Evolutionary conservation across 805 yeast species (phyloP), one percentile per base, ranked within the genome.

Genomic region (Candida maesae): DNA sequence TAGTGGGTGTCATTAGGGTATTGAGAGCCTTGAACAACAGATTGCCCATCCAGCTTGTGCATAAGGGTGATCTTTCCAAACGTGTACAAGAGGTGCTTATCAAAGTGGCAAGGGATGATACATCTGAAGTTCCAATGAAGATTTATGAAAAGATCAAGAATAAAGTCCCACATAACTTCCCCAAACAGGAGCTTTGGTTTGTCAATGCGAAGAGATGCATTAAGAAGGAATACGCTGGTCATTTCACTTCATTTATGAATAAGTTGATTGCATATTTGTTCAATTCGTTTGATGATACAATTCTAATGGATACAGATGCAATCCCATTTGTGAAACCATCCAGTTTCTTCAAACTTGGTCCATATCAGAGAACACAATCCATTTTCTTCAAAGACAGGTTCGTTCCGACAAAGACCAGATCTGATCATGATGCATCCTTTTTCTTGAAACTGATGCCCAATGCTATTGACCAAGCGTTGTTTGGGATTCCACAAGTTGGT

Each of bases 231-330:
- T 54, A 50, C 35, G 47, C 44, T 14, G 49, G 43, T 11, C 39
- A 49, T 14, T 75, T 75, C 47, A 59, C 47, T n/a, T 60, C 55
- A 14, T 67, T 69, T 5, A 50, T 59, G 9, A 67, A 67, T 41
- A 81, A 80, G 55, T 68, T 81, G 56, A 54, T 79, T 28, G 82
- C 85, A 2, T 66, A 73, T 20, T 46, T 78, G 24, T 81, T 81
- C 58, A 79, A 72, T 43, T 70, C 81, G 2, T 77, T 73, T 52
- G 79, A 75, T 49, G 81, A 77, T 38, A 68, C 66, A 53, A 61
- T 78, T 28, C 59, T 77, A 49, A 52, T 78, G 50, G 82, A 78
- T 57, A 75, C 82, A 6, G 82, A 76, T 53, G 41, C 59, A 0
- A 74, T 73, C 10, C 65, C 75, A 5, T 55, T 74, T 33, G 64